Base-by-base conservation (phyloP, 225 moss, liverwort and hornwort species). In the Marchantia paleacea region DNA sequence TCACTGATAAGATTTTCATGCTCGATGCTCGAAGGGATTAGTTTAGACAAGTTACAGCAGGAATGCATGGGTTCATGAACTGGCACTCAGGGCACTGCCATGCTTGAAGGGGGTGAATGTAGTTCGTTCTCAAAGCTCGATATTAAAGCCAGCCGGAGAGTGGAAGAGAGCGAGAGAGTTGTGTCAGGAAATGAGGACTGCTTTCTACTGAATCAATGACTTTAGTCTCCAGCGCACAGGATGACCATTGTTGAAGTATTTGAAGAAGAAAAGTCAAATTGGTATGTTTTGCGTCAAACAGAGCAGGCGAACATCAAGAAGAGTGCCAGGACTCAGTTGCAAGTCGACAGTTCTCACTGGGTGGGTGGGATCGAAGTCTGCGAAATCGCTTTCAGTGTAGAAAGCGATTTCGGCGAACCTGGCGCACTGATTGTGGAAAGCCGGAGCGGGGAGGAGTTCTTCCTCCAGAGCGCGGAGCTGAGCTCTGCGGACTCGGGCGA, bases 401-500 rank as follows among this genome's bases (percentile, higher is more conserved):
- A 86, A 7, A 76, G 50, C 4, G 28, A 83, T 9, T 92, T 92
- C 12, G 90, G 92, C 1, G 86, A 87, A 19, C 90, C 90, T 6
- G 88, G 85, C 10, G 92, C 86, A 26, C 81, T 92, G 47, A 0
- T 89, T 12, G 92, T 92, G 26, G 52, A 20, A 8, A 92, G 90
- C 55, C 57, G 77, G 24, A 90, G 90, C 61, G 84, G 83, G 8
- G 86, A 87, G 62, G 90, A 92, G 72, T 90, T 92, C 58, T 85
- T 88, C 0, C 54, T 92, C 47, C 87, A 87, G 78, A 76, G 69
- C 7, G 83, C 90, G 70, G 72, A 62, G 0, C 66, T 92, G 6
- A 81, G 78, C 4, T 73, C 85, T 12, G 82, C 84, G 58, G 80
- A 76, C 11, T 19, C 16, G 52, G 24, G n/a, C 25, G 7, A 8